Evolutionary conservation across 306 rosid genomes (phyloP).

Genomic region (Spatholobus suberectus): DNA sequence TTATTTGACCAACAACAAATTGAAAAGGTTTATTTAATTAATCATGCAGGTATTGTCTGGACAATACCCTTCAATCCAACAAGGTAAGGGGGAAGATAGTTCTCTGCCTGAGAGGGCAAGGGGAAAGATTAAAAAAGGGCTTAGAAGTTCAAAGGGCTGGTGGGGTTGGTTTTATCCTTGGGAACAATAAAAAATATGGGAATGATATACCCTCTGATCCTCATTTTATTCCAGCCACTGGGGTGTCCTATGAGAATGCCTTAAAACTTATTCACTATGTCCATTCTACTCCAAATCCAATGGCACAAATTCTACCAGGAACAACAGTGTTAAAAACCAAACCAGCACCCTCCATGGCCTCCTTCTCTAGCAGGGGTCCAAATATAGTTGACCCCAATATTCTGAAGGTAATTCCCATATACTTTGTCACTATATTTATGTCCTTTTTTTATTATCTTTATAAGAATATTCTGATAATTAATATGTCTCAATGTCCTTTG

Average conservation of each 20-base stretch:
- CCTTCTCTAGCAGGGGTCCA: constrained; percentile 92
- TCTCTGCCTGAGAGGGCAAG: constrained; percentile 76
- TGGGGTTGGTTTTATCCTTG: constrained; percentile 72
- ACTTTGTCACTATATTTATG: background rate
- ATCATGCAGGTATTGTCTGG: constrained; percentile 70
- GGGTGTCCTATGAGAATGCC: constrained; percentile 55
- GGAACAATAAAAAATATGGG: constrained; percentile 58
- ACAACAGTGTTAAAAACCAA: constrained; percentile 60
- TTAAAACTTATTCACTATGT: constrained; percentile 58
- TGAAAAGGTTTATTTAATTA: background rate
- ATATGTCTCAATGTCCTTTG: background rate
- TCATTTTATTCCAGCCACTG: constrained; percentile 80
- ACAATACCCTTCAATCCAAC: constrained; percentile 62
- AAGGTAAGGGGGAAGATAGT: constrained; percentile 81
- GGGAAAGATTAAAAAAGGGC: constrained; percentile 64
- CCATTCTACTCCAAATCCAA: constrained; percentile 54
- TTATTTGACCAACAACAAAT: background rate
- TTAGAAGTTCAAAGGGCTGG: constrained; percentile 78
- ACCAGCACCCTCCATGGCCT: constrained; percentile 87
- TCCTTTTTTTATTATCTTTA: background rate
- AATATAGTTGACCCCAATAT: constrained; percentile 72
- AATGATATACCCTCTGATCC: constrained; percentile 63
- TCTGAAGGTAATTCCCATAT: constrained; percentile 63
- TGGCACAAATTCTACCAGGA: constrained; percentile 67
- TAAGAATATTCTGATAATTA: background rate